phyloP scores from a whole-genome alignment of 306 rosid species.

The Canavalia ensiformis region DNA sequence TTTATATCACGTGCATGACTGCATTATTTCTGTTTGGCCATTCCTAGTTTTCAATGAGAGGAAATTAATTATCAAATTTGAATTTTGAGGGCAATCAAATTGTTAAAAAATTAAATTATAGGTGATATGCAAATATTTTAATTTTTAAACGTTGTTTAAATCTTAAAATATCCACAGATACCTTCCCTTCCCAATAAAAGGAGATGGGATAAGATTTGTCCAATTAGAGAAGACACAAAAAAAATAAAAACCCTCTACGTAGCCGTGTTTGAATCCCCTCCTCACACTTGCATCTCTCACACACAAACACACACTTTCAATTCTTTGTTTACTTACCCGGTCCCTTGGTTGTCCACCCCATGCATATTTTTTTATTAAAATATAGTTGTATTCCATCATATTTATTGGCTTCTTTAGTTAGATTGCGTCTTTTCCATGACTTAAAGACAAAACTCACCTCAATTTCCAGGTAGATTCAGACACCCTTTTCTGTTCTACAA shows the following conservation, averaged over 20 bases:
- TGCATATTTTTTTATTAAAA: conserved; percentile 32
- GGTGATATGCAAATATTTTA: too few species aligned
- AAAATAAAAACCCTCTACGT: conserved; percentile 13
- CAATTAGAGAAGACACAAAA: conserved; percentile 56
- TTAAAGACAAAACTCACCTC: conserved; percentile 85
- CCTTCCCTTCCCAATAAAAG: conserved; percentile 73
- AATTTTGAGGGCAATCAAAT: neutral
- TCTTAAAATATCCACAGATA: conserved; percentile 49
- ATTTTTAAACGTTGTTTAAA: too few species aligned
- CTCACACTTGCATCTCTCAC: conserved; percentile 59
- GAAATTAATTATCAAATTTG: conserved; percentile 30
- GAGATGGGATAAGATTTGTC: conserved; percentile 85
- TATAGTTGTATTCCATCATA: conserved; percentile 33
- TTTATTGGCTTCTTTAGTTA: conserved; percentile 46
- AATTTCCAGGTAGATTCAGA: conserved; percentile 94
- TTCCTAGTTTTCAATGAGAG: conserved; percentile 51
- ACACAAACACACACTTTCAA: neutral
- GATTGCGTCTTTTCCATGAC: conserved; percentile 65
- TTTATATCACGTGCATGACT: conserved; percentile 75
- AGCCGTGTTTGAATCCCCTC: conserved; percentile 79
- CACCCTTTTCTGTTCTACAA: conserved; percentile 69
- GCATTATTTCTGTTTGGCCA: conserved; percentile 68
- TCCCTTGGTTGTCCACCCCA: conserved; percentile 51
- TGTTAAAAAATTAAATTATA: too few species aligned
- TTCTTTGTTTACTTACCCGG: conserved; percentile 48